Percentiles rank a stretch among this genome's conserved stretches.
Conservation (phyloP, 495 filamentous ascomycete species). For the Neurospora sp. region DNA sequence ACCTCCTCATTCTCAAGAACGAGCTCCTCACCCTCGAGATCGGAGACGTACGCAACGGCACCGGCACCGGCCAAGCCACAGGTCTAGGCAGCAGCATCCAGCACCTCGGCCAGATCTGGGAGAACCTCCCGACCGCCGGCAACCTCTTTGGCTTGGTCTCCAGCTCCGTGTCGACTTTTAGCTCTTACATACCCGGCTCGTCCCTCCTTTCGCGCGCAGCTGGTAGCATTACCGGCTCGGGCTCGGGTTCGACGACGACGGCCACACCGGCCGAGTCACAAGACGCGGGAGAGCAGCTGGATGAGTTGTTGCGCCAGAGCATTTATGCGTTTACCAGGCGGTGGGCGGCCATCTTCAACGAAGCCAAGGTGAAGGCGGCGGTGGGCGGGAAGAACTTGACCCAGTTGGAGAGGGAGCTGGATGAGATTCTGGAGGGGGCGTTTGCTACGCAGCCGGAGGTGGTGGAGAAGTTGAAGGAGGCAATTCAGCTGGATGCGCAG, state of each 20-base stretch:
- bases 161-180: slow-evolving; percentile 24
- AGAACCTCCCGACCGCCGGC: slow-evolving; percentile 47
- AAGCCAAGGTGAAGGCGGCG: slow-evolving; percentile 18
- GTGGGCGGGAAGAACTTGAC: slow-evolving; percentile 26
- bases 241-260: neutral
- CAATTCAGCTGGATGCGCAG: slow-evolving; percentile 34
- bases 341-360: slow-evolving; percentile 38
- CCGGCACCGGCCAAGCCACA: slow-evolving; percentile 19
- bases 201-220: slow-evolving; percentile 11
- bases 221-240: neutral
- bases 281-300: slow-evolving; percentile 73
- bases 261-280: slow-evolving; percentile 11
- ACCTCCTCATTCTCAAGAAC: slow-evolving; percentile 82
- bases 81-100: slow-evolving; percentile 20
- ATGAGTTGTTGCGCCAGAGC: slow-evolving; percentile 62
- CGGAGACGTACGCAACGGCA: slow-evolving; percentile 65
- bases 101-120: slow-evolving; percentile 69
- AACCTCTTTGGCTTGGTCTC: slow-evolving; percentile 31
- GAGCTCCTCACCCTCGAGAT: slow-evolving; percentile 90
- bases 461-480: slow-evolving; percentile 39
- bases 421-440: slow-evolving; percentile 33
- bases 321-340: slow-evolving; percentile 72
- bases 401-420: slow-evolving; percentile 36
- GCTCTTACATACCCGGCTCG: slow-evolving; percentile 21
- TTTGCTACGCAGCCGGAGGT: slow-evolving; percentile 39